A percentile compares a stretch with the other conserved stretches of the same genome.
phyloP scores from a whole-genome alignment of 257 asterid genomes.

The Mitragyna speciosa region DNA sequence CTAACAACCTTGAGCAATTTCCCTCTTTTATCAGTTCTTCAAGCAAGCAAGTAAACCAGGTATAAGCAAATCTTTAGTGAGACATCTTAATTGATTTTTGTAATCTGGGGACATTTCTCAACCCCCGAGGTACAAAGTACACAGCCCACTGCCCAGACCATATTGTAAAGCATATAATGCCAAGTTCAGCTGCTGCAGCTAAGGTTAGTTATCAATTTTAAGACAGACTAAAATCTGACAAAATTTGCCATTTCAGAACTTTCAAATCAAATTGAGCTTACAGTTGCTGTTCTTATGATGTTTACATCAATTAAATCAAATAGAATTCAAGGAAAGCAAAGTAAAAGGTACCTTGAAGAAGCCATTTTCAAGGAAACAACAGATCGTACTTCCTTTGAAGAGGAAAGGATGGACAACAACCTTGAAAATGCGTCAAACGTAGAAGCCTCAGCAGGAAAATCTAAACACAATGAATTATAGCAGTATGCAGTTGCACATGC shows the following conservation, averaged over 20 bases:
- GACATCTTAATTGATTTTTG: background rate
- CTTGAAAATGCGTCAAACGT: conserved; percentile 92
- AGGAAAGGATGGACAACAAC: conserved; percentile 79
- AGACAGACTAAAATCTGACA: background rate
- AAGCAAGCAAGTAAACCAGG: background rate
- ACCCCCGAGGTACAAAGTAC: background rate
- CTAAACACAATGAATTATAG: conserved; percentile 64
- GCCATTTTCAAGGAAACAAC: conserved; percentile 68
- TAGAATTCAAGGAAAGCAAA: conserved; percentile 12
- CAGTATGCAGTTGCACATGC: conserved; percentile 90
- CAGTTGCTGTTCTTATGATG: background rate
- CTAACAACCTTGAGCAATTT: background rate
- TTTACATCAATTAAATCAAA: background rate
- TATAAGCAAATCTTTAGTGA: background rate
- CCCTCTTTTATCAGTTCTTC: background rate
- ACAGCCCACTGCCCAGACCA: background rate
- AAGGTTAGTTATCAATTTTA: background rate
- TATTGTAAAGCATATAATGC: background rate
- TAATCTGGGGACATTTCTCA: background rate
- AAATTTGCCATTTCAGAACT: background rate
- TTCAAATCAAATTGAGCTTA: background rate
- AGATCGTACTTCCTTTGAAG: conserved; percentile 88
- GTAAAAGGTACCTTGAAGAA: conserved; percentile 60
- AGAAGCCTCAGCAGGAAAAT: conserved; percentile 81
- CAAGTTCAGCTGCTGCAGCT: background rate